A percentile compares a stretch with the other conserved stretches of the same genome.
These are phyloP conservation scores for Begonia peltatifolia DNA, from an alignment of 306 rosid species.

Conservation along the genomic window DNA sequence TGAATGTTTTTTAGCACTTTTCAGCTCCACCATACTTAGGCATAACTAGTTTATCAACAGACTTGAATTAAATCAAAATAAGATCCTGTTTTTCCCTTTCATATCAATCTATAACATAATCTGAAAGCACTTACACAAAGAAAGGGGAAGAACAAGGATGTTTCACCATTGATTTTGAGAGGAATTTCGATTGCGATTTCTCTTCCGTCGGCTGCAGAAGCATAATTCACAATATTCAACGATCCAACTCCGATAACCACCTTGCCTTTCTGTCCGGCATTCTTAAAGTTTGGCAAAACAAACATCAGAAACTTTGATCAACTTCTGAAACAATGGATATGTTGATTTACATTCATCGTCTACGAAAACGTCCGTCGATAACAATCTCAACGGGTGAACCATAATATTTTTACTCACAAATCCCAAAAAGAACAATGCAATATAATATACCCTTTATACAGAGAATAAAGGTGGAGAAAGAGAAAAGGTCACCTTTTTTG, in stretches of 20 bases:
- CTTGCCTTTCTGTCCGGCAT: too few relatives aligned
- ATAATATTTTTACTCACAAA: too few relatives aligned
- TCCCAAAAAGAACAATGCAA: not conserved
- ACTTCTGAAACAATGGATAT: too few relatives aligned
- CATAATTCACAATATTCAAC: constrained; percentile 20
- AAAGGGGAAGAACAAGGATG: constrained; percentile 9
- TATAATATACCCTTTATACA: too few relatives aligned
- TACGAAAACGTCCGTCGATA: too few relatives aligned
- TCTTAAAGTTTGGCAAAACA: too few relatives aligned
- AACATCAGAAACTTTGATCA: too few relatives aligned
- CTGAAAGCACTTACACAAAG: constrained; percentile 15
- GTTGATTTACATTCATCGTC: too few relatives aligned
- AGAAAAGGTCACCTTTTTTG: constrained; percentile 10
- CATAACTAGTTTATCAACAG: constrained; percentile 10
- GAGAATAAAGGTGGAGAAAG: not conserved
- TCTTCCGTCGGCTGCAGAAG: constrained; percentile 9
- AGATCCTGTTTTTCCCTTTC: not conserved
- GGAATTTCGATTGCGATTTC: constrained; percentile 15
- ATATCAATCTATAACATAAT: not conserved
- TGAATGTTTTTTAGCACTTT: constrained; percentile 7
- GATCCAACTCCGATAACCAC: constrained; percentile 13
- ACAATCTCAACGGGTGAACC: too few relatives aligned
- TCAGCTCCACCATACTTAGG: constrained; percentile 13
- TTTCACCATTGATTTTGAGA: constrained; percentile 8
- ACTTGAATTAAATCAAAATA: not conserved